These are phyloP conservation scores for Trichoderma breve DNA, from an alignment of 2,329 filamentous ascomycete species.

Conservation along the genomic window DNA sequence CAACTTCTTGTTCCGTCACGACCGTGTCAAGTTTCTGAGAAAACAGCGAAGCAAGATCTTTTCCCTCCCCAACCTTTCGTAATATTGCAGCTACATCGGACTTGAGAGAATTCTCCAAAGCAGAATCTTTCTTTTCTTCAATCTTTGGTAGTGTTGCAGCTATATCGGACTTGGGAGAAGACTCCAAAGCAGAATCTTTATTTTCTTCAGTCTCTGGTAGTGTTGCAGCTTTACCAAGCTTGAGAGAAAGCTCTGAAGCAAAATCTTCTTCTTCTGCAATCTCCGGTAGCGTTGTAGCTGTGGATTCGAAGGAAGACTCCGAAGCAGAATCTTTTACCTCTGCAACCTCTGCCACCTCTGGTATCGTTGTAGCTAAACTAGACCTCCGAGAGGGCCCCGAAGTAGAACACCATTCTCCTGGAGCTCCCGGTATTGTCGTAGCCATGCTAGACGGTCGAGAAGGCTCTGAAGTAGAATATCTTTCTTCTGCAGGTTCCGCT, in stretches of 20 bases:
- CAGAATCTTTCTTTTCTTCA: background rate
- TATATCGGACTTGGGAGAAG: too few species aligned
- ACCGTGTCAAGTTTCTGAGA: background rate
- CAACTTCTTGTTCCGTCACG: background rate
- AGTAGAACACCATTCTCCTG: too few species aligned
- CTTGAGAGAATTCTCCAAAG: background rate
- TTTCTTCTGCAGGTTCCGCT: too few species aligned
- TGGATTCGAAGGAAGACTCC: background rate
- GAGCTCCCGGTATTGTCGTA: too few species aligned
- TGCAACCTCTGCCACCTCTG: background rate
- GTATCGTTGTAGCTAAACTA: background rate
- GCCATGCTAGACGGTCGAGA: too few species aligned
- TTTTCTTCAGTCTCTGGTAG: too few species aligned
- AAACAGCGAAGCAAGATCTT: background rate
- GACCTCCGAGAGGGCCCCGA: too few species aligned
- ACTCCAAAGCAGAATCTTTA: too few species aligned
- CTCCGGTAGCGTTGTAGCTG: background rate
- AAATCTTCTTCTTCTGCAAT: background rate
- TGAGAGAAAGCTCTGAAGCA: background rate
- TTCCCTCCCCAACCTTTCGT: background rate
- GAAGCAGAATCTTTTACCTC: background rate
- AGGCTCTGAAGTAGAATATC: too few species aligned
- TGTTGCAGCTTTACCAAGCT: background rate
- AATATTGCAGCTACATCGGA: background rate
- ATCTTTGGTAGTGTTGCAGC: background rate